These are phyloP conservation scores for Arthrobotrys sinensis DNA, from an alignment of 2,329 filamentous ascomycete species.

Conservation along the genomic window DNA sequence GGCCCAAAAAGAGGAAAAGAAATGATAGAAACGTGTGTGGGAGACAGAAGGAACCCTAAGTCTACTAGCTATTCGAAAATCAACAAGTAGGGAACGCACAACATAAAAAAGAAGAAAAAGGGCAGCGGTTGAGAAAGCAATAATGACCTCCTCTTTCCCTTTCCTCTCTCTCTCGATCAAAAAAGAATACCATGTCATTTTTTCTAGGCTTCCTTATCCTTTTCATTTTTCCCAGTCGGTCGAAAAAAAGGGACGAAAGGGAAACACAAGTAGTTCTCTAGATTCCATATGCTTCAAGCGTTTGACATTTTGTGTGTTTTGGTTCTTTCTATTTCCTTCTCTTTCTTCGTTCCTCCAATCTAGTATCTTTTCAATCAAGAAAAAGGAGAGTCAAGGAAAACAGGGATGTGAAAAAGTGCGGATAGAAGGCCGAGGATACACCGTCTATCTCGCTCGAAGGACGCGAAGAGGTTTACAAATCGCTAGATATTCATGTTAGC, in stretches of 20 bases:
- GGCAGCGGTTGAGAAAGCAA: conserved; percentile 4
- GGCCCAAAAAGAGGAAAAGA: not conserved
- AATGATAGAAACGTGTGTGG: not conserved
- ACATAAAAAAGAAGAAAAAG: not conserved
- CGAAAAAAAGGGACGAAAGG: conserved; percentile 22
- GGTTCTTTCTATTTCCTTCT: conserved; percentile 15
- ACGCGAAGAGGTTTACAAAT: conserved; percentile 63
- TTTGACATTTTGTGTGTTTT: conserved; percentile 27
- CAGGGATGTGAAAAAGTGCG: not conserved
- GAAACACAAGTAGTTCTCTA: conserved; percentile 32
- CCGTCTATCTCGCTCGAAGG: conserved; percentile 6
- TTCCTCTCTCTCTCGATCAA: conserved; percentile 14
- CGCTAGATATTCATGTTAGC: conserved; percentile 47
- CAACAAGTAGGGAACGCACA: conserved; percentile 17
- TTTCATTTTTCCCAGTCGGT: not conserved
- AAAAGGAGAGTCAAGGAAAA: conserved; percentile 14
- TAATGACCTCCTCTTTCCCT: conserved; percentile 11
- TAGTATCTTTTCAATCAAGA: conserved; percentile 33
- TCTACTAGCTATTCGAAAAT: conserved; percentile 29
- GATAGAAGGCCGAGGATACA: conserved; percentile 2
- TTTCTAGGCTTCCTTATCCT: conserved; percentile 9
- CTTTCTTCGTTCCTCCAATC: conserved; percentile 29
- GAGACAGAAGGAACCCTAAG: not conserved
- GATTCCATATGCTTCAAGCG: conserved; percentile 45
- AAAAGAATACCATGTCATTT: conserved; percentile 35